These are phyloP conservation scores for Paramyrothecium sp. DNA, from an alignment of 2,329 filamentous ascomycete genomes.

Conservation along the genomic window DNA sequence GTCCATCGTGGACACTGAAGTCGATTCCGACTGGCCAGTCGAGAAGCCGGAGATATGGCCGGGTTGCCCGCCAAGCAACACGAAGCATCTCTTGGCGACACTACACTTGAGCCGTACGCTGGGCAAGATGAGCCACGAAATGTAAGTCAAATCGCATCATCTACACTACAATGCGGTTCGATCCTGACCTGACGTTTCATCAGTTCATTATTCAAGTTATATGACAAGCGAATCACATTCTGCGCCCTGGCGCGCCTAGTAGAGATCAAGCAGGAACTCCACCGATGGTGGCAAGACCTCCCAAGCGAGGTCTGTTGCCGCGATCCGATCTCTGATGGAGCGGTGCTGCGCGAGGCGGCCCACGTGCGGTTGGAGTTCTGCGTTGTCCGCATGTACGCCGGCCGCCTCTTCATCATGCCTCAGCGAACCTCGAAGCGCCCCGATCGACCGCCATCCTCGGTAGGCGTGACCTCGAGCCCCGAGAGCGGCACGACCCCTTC, in stretches of 20 bases:
- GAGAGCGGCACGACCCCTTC: conserved; percentile 25
- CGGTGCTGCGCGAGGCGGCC: conserved; percentile 44
- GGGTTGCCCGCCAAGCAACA: conserved; percentile 36
- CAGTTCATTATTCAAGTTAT: conserved; percentile 31
- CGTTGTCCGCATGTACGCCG: conserved; percentile 51
- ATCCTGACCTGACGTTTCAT: conserved; percentile 10
- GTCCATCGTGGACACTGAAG: conserved; percentile 50
- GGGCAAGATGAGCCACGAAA: conserved; percentile 35
- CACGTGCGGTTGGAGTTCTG: conserved; percentile 53
- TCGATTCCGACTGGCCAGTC: conserved; percentile 51
- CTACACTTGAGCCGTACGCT: conserved; percentile 34
- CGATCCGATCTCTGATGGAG: conserved; percentile 36
- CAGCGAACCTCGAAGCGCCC: conserved; percentile 18
- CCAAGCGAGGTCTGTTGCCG: conserved; percentile 28
- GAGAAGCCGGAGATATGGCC: conserved; percentile 43
- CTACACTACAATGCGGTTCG: not conserved
- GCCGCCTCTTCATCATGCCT: conserved; percentile 50
- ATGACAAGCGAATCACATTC: conserved; percentile 26
- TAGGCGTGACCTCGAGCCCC: conserved; percentile 25
- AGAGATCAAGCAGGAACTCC: conserved; percentile 33
- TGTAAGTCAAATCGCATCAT: conserved; percentile 21
- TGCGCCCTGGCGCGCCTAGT: conserved; percentile 30
- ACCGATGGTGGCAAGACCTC: conserved; percentile 36
- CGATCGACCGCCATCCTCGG: not conserved
- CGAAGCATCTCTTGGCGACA: conserved; percentile 44